Percentiles rank a stretch among this genome's conserved stretches.
Conservation (phyloP, 2,329 filamentous ascomycete species). For the Xylaria polymorpha region DNA sequence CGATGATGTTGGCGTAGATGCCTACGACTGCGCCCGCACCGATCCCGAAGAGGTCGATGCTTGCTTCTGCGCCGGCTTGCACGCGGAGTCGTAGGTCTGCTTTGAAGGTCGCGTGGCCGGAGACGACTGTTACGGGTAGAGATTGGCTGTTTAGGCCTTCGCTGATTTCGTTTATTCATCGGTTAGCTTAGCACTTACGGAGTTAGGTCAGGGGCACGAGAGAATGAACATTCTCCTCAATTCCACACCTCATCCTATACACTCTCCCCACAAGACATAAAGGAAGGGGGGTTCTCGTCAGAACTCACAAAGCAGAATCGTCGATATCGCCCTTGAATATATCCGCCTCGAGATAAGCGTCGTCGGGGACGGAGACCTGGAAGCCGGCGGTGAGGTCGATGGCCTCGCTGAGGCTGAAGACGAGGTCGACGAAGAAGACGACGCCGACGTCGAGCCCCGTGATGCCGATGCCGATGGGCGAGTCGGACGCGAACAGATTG, state of each 20-base stretch:
- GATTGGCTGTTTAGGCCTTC: constrained; percentile 29
- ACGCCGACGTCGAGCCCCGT: constrained; percentile 36
- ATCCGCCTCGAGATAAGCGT: constrained; percentile 28
- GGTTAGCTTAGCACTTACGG: neutral
- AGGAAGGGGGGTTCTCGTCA: too few relatives aligned
- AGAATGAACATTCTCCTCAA: neutral
- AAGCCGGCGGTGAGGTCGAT: constrained; percentile 34
- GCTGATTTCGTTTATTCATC: constrained; percentile 1
- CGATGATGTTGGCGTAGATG: constrained; percentile 36
- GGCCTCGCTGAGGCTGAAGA: constrained; percentile 26
- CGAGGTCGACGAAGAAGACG: constrained; percentile 33
- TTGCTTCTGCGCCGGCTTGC: constrained; percentile 33
- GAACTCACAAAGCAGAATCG: constrained; percentile 34
- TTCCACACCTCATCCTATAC: neutral
- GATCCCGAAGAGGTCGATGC: constrained; percentile 32
- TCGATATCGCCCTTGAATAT: constrained; percentile 33
- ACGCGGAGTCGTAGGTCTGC: constrained; percentile 35
- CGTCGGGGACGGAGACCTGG: constrained; percentile 27
- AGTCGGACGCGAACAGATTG: constrained; percentile 30
- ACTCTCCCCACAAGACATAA: neutral
- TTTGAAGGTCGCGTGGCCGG: constrained; percentile 32
- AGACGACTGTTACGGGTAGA: constrained; percentile 31
- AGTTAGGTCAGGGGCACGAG: neutral
- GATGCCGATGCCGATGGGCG: constrained; percentile 35
- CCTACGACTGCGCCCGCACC: constrained; percentile 33